A percentile compares a stretch with the other conserved stretches of the same genome.
Evolutionary conservation across 805 yeast species (phyloP).

Genomic region (Candida morakotiae): DNA sequence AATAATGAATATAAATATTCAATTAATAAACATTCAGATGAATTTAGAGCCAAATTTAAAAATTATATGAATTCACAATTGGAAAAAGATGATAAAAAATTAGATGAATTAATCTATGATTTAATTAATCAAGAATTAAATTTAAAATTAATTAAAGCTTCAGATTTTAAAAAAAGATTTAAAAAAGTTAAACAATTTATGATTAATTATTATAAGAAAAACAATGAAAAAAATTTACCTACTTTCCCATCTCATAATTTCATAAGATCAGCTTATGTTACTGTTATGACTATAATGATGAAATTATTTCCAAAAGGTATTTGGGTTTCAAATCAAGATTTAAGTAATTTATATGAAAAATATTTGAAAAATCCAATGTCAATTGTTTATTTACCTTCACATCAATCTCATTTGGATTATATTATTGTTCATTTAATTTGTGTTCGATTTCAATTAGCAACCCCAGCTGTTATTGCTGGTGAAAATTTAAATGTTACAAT

Average conservation of each 20-base stretch:
- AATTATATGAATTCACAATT: constrained; percentile 30
- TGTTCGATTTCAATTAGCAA: constrained; percentile 48
- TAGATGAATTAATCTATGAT: constrained; percentile 32
- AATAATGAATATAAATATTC: constrained; percentile 31
- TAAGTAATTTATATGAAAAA: constrained; percentile 23
- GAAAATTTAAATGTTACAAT: constrained; percentile 59
- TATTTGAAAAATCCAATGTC: constrained; percentile 40
- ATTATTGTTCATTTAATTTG: constrained; percentile 52
- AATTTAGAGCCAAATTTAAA: constrained; percentile 23
- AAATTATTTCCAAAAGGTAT: constrained; percentile 42
- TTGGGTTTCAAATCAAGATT: constrained; percentile 32
- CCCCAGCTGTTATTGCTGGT: constrained; percentile 62
- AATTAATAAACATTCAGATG: constrained; percentile 25
- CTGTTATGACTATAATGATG: constrained; percentile 28
- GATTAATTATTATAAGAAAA: constrained; percentile 30
- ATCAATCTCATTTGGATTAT: constrained; percentile 60
- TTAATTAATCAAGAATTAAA: constrained; percentile 35
- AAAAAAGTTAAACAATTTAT: constrained; percentile 34
- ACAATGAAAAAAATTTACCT: constrained; percentile 37
- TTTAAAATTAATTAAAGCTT: constrained; percentile 32
- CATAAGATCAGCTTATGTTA: constrained; percentile 32
- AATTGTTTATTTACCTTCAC: constrained; percentile 53
- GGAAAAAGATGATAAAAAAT: constrained; percentile 25
- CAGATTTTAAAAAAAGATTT: constrained; percentile 29
- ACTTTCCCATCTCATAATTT: constrained; percentile 20